These are phyloP conservation scores for Porcisia deanei DNA, from an alignment of 208 protist genomes.

Conservation along the genomic window DNA sequence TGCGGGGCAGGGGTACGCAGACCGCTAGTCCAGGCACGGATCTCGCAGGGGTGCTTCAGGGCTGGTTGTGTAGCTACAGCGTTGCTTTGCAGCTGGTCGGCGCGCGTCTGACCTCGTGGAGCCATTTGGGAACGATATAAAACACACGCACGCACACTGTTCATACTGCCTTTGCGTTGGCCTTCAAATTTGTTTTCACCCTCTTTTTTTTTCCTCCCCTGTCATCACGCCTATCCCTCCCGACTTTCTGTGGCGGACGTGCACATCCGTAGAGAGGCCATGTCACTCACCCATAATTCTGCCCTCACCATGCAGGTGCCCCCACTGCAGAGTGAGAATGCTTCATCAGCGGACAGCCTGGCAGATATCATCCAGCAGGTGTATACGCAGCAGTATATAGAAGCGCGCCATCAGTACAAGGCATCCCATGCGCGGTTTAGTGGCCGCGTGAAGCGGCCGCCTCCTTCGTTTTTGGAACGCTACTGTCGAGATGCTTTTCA, in stretches of 20 bases:
- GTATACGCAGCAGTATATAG: constrained; percentile 22
- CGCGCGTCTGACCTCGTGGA: background rate
- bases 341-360: background rate
- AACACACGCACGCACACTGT: background rate
- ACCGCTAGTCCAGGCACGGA: background rate
- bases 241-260: background rate
- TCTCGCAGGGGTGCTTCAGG: background rate
- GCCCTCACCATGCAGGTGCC: background rate
- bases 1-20: background rate
- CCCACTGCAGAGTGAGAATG: background rate
- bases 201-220: background rate
- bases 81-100: background rate
- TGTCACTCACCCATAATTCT: constrained; percentile 2
- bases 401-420: constrained; percentile 29
- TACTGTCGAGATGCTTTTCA: constrained; percentile 13
- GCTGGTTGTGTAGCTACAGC: background rate
- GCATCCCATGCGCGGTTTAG: constrained; percentile 34
- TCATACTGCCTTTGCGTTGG: background rate
- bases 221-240: background rate
- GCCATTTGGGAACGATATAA: background rate
- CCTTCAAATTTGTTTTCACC: background rate
- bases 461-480: constrained; percentile 13
- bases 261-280: background rate
- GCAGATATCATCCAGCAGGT: constrained; percentile 9
- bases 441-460: constrained; percentile 9